Conservation (phyloP, 352 stramenopile species). For the Plasmopara halstedii region DNA sequence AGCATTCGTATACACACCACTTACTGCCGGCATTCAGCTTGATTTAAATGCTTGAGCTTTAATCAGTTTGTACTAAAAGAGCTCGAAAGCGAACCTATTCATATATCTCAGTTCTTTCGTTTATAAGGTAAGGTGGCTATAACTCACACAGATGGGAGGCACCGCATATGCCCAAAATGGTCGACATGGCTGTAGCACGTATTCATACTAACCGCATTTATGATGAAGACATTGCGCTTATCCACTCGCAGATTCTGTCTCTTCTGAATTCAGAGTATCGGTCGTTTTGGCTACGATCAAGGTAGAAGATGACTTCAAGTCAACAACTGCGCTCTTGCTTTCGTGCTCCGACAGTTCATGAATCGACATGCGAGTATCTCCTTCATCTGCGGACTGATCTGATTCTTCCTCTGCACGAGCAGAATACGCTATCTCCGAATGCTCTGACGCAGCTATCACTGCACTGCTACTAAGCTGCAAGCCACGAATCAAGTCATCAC, state of each 20-base stretch:
- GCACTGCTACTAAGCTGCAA: slow-evolving; percentile 11
- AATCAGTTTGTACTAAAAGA: too few species aligned
- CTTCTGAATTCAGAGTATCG: not conserved
- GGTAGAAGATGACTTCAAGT: slow-evolving; percentile 7
- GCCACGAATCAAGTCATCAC: slow-evolving; percentile 5
- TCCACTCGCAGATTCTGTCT: not conserved
- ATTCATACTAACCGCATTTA: slow-evolving; percentile 19
- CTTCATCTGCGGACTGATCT: slow-evolving; percentile 8
- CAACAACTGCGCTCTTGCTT: slow-evolving; percentile 1
- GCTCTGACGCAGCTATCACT: not conserved
- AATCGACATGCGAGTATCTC: slow-evolving; percentile 41
- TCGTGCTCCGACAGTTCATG: slow-evolving; percentile 37
- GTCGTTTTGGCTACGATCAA: not conserved
- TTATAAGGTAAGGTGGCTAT: too few species aligned
- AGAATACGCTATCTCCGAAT: slow-evolving; percentile 2
- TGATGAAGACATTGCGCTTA: slow-evolving; percentile 9
- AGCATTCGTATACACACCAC: slow-evolving; percentile 29
- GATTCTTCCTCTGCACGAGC: not conserved
- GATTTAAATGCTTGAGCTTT: slow-evolving; percentile 7
- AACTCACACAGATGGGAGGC: too few species aligned
- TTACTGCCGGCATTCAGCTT: slow-evolving; percentile 25
- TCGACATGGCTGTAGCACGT: too few species aligned
- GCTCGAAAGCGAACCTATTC: too few species aligned
- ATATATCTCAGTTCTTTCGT: too few species aligned
- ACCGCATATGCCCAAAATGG: too few species aligned